Conservation (phyloP, 1,139 yeast species). For the Kodamaea alishanica region DNA sequence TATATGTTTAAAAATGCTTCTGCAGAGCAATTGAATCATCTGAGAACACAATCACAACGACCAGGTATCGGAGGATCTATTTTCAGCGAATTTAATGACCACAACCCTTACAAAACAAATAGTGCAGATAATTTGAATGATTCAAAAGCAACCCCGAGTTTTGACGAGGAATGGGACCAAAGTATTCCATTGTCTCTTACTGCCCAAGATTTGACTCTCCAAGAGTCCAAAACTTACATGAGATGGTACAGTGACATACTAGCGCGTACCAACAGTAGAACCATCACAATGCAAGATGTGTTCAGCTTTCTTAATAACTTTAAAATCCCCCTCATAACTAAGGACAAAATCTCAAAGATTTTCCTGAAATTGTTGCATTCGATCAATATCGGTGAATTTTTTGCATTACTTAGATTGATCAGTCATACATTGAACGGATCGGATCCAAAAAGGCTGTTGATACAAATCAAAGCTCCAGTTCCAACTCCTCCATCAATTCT, state of each 20-base stretch:
- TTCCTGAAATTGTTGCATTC: conserved; percentile 49
- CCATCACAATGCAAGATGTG: conserved; percentile 60
- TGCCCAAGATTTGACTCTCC: conserved; percentile 56
- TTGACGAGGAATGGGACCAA: background rate
- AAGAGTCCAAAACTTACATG: conserved; percentile 68
- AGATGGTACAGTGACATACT: conserved; percentile 75
- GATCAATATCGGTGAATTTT: conserved; percentile 70
- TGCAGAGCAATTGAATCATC: conserved; percentile 4
- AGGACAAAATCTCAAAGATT: conserved; percentile 45
- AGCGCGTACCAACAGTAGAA: conserved; percentile 51
- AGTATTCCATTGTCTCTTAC: conserved; percentile 59
- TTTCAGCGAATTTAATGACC: background rate
- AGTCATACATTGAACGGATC: conserved; percentile 52
- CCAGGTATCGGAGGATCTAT: background rate
- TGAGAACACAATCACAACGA: background rate
- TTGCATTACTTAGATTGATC: conserved; percentile 63
- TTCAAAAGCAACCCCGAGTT: too few relatives aligned
- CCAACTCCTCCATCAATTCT: conserved; percentile 70
- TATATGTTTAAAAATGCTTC: conserved; percentile 6
- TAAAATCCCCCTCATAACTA: conserved; percentile 41
- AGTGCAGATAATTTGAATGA: conserved; percentile 7
- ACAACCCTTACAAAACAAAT: conserved; percentile 6
- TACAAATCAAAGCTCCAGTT: conserved; percentile 51
- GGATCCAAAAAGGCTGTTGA: conserved; percentile 49
- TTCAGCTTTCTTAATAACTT: conserved; percentile 62